These are phyloP conservation scores for Exophiala sideris DNA, from an alignment of 2,329 filamentous ascomycete genomes.

Conservation along the genomic window DNA sequence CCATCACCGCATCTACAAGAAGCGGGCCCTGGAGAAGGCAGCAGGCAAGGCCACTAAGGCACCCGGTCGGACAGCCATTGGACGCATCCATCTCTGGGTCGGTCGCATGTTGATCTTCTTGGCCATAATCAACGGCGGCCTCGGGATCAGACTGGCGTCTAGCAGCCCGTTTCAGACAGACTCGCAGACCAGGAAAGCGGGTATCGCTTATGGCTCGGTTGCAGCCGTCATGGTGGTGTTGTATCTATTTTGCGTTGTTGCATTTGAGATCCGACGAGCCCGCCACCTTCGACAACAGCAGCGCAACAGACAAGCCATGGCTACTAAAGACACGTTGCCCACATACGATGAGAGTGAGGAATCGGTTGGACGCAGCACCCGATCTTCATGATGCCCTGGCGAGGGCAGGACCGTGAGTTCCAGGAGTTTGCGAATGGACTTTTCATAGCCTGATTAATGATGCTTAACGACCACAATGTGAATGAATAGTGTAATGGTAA, in stretches of 20 bases:
- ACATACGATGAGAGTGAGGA: constrained; percentile 25
- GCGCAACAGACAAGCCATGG: constrained; percentile 10
- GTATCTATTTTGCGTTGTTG: constrained; percentile 36
- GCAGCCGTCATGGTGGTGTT: constrained; percentile 47
- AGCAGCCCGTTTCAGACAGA: constrained; percentile 33
- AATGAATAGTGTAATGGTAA: too few relatives aligned
- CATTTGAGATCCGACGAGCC: constrained; percentile 22
- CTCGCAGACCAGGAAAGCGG: constrained; percentile 32
- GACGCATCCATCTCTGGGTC: constrained; percentile 51
- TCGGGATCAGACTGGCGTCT: constrained; percentile 50
- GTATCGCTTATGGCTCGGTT: constrained; percentile 51
- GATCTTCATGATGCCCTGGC: background rate
- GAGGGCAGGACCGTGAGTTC: too few relatives aligned
- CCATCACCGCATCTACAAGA: constrained; percentile 31
- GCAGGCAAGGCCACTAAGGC: constrained; percentile 16
- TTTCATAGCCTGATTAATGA: too few relatives aligned
- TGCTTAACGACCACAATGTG: too few relatives aligned
- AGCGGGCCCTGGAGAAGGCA: constrained; percentile 10
- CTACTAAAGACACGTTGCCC: constrained; percentile 14
- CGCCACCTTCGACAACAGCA: constrained; percentile 5
- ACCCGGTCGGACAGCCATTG: constrained; percentile 22
- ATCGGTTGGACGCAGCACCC: constrained; percentile 10
- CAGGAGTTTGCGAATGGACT: too few relatives aligned
- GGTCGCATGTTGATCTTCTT: constrained; percentile 50
- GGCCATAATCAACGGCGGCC: constrained; percentile 56